Percentiles rank a stretch among this genome's conserved stretches.
phyloP scores from a whole-genome alignment of 495 filamentous ascomycete species.

The Lophium mytilinum region DNA sequence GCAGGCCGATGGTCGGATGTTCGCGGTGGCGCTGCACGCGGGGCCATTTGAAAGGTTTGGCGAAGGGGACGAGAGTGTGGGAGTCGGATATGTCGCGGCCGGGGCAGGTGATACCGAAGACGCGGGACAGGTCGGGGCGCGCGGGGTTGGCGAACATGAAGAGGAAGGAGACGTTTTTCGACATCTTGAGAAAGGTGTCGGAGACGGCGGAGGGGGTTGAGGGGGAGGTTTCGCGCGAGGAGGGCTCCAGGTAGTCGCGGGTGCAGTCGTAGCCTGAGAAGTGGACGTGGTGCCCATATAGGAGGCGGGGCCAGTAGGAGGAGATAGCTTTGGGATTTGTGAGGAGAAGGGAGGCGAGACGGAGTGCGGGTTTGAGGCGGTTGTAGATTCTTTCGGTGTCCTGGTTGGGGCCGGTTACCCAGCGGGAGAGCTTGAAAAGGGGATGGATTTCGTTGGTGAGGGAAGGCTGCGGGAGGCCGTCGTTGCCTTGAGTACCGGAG shows the following conservation, averaged over 20 bases:
- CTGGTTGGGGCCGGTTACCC: conserved; percentile 9
- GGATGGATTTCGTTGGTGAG: conserved; percentile 7
- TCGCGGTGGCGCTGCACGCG: not conserved
- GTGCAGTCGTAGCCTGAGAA: too few species aligned
- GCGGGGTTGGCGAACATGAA: not conserved
- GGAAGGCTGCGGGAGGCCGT: not conserved
- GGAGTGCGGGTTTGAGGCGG: conserved; percentile 2
- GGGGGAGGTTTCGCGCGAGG: not conserved
- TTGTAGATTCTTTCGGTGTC: not conserved
- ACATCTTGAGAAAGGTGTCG: not conserved
- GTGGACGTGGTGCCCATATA: too few species aligned
- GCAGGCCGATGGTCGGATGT: not conserved
- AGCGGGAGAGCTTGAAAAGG: conserved; percentile 5
- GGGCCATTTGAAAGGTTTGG: not conserved
- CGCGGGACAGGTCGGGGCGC: not conserved
- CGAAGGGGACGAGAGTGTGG: too few species aligned
- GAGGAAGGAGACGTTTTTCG: not conserved
- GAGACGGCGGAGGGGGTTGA: not conserved
- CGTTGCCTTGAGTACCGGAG: not conserved
- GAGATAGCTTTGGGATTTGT: too few species aligned
- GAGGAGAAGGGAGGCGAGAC: not conserved
- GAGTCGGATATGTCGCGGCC: too few species aligned
- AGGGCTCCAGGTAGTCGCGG: not conserved
- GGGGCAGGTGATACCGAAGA: not conserved
- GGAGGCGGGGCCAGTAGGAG: too few species aligned